phyloP scores from a whole-genome alignment of 768 basidiomycete species.

The Xerocomellus chrysenteron region DNA sequence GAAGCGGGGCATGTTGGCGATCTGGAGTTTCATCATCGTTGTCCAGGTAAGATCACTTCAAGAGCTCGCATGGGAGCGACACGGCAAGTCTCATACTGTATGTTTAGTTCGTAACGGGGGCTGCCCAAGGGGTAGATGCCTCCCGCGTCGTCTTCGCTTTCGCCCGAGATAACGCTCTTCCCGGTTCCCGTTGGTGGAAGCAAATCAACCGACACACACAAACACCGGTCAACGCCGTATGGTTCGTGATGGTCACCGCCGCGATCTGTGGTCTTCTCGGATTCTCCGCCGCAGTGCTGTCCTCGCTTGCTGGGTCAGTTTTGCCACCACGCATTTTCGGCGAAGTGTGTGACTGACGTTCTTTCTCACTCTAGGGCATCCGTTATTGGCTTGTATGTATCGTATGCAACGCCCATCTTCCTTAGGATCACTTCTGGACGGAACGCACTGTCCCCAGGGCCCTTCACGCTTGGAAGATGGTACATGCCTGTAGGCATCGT shows the following conservation, averaged over 20 bases:
- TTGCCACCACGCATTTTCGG: too few species aligned
- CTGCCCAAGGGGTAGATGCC: constrained; percentile 73
- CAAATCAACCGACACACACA: constrained; percentile 55
- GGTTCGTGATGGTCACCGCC: constrained; percentile 62
- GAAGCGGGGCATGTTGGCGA: constrained; percentile 66
- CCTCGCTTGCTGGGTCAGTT: constrained; percentile 65
- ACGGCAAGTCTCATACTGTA: neutral
- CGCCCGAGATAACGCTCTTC: constrained; percentile 70
- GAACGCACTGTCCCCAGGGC: constrained; percentile 54
- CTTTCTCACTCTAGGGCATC: constrained; percentile 47
- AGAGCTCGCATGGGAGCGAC: too few species aligned
- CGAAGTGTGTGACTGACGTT: neutral
- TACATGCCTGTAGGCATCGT: constrained; percentile 56
- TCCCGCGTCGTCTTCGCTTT: constrained; percentile 76
- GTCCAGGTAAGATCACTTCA: constrained; percentile 43
- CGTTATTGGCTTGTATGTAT: constrained; percentile 67
- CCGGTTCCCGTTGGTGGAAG: constrained; percentile 72
- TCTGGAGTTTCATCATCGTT: constrained; percentile 71
- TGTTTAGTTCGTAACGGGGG: constrained; percentile 64
- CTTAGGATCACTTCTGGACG: constrained; percentile 70
- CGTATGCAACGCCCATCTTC: constrained; percentile 67
- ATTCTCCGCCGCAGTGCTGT: constrained; percentile 60
- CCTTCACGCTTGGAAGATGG: constrained; percentile 62
- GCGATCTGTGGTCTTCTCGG: constrained; percentile 63
- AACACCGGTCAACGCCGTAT: constrained; percentile 74